Conservation (phyloP, 1,284 basidiomycete species). For the Cutaneotrichosporon spelunceum region DNA sequence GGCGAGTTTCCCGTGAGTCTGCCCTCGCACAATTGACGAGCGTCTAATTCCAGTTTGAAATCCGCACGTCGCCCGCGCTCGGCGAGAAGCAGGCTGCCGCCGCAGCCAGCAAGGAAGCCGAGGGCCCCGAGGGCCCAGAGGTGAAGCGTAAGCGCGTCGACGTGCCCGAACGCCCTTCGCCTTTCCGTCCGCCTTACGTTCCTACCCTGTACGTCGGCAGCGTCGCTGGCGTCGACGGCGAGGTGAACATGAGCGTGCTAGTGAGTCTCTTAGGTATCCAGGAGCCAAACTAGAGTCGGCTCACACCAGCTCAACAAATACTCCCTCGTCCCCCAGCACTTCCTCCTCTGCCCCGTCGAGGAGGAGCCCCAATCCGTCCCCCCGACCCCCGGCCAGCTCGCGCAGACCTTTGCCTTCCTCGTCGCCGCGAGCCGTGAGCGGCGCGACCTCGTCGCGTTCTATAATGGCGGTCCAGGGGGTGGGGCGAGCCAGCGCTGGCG, state of each 20-base stretch:
- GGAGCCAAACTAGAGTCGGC: not conserved
- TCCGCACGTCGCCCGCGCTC: slow-evolving; percentile 74
- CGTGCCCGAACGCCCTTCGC: slow-evolving; percentile 53
- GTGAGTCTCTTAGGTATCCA: slow-evolving; percentile 56
- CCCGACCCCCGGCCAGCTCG: slow-evolving; percentile 70
- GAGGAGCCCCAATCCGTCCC: slow-evolving; percentile 66
- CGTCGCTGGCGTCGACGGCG: slow-evolving; percentile 61
- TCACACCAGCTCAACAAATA: slow-evolving; percentile 53
- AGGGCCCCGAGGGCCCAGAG: slow-evolving; percentile 23
- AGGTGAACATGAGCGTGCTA: slow-evolving; percentile 67
- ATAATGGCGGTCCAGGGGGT: slow-evolving; percentile 76
- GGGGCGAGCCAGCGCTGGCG: slow-evolving; percentile 86
- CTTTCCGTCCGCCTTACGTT: slow-evolving; percentile 76
- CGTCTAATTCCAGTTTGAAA: slow-evolving; percentile 62
- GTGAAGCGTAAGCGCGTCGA: slow-evolving; percentile 36
- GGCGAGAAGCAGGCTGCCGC: slow-evolving; percentile 59
- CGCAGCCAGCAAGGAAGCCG: not conserved
- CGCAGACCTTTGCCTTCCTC: slow-evolving; percentile 67
- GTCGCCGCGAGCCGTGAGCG: slow-evolving; percentile 60
- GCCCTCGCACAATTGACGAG: not conserved
- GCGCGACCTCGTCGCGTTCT: slow-evolving; percentile 68
- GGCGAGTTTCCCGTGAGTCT: slow-evolving; percentile 14
- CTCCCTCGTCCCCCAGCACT: slow-evolving; percentile 75
- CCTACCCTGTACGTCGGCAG: slow-evolving; percentile 69
- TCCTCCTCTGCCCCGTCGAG: slow-evolving; percentile 57